Evolutionary conservation across 495 filamentous ascomycete genomes (phyloP).

Genomic region (Lindgomyces ingoldianus): DNA sequence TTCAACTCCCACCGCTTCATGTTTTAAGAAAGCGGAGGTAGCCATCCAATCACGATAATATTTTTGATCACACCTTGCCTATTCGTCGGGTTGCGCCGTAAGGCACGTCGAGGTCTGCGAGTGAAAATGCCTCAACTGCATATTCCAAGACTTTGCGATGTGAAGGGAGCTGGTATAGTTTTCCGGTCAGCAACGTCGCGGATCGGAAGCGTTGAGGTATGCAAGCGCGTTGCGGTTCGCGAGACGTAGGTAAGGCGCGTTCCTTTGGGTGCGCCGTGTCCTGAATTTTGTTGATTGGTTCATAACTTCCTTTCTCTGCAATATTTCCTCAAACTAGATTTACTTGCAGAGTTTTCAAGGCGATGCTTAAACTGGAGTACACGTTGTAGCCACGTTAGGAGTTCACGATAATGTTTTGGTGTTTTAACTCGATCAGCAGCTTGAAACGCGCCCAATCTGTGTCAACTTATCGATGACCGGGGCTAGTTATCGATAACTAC

Average conservation of each 20-base stretch:
- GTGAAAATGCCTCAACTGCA: background rate
- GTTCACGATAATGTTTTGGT: conserved; percentile 13
- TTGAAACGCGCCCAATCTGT: background rate
- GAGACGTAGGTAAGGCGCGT: too few relatives aligned
- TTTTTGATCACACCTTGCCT: background rate
- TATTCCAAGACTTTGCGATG: background rate
- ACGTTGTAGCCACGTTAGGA: too few relatives aligned
- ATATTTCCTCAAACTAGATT: too few relatives aligned
- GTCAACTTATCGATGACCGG: background rate
- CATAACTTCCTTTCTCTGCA: too few relatives aligned
- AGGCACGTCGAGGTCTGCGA: background rate
- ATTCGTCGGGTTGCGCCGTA: background rate
- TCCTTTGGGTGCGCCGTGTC: too few relatives aligned
- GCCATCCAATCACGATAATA: conserved; percentile 8
- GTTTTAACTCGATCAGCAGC: conserved; percentile 3
- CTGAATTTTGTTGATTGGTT: too few relatives aligned
- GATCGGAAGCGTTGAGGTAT: background rate
- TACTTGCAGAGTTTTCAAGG: too few relatives aligned
- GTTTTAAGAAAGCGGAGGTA: background rate
- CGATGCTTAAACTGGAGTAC: too few relatives aligned
- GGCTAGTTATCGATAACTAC: conserved; percentile 13
- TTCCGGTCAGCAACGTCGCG: background rate
- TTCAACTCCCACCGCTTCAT: background rate
- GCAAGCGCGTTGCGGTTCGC: too few relatives aligned
- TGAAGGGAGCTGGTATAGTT: background rate